phyloP scores from a whole-genome alignment of 2,329 filamentous ascomycete species.

The Ophiostoma sp. region DNA sequence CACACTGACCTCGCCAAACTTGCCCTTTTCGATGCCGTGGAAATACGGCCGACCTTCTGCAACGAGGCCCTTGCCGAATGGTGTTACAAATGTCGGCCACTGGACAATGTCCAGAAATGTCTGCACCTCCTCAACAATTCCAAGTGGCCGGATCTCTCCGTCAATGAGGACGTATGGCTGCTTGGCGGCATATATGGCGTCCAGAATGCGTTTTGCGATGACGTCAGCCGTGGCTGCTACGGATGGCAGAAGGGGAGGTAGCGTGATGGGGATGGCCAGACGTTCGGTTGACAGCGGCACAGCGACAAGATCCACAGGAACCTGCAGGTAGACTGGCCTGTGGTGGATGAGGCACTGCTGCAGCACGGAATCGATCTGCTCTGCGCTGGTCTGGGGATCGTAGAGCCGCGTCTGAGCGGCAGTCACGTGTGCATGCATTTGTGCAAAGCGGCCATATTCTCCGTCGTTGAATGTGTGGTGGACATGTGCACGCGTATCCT shows the following conservation, averaged over 20 bases:
- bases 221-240: slow-evolving; percentile 63
- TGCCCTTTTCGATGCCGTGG: slow-evolving; percentile 1
- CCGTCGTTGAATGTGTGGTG: slow-evolving; percentile 54
- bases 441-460: slow-evolving; percentile 61
- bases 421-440: slow-evolving; percentile 70
- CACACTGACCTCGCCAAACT: neutral
- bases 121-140: slow-evolving; percentile 67
- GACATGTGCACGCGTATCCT: slow-evolving; percentile 28
- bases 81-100: slow-evolving; percentile 78
- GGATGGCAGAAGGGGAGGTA: slow-evolving; percentile 57
- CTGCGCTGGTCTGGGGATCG: slow-evolving; percentile 62
- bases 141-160: slow-evolving; percentile 72
- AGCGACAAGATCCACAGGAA: slow-evolving; percentile 74
- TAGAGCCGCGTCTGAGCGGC: slow-evolving; percentile 66
- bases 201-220: slow-evolving; percentile 72
- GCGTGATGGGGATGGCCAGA: slow-evolving; percentile 63
- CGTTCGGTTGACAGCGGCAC: slow-evolving; percentile 68
- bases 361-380: slow-evolving; percentile 71
- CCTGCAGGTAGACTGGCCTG: slow-evolving; percentile 74
- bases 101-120: slow-evolving; percentile 65
- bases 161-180: slow-evolving; percentile 76
- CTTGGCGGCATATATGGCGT: slow-evolving; percentile 61
- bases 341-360: slow-evolving; percentile 67
- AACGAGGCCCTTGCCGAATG: slow-evolving; percentile 82
- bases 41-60: slow-evolving; percentile 53